Percentiles rank a stretch among this genome's conserved stretches.
Evolutionary conservation across 1,284 basidiomycete species (phyloP).

Genomic region (Mixia osmundae): DNA sequence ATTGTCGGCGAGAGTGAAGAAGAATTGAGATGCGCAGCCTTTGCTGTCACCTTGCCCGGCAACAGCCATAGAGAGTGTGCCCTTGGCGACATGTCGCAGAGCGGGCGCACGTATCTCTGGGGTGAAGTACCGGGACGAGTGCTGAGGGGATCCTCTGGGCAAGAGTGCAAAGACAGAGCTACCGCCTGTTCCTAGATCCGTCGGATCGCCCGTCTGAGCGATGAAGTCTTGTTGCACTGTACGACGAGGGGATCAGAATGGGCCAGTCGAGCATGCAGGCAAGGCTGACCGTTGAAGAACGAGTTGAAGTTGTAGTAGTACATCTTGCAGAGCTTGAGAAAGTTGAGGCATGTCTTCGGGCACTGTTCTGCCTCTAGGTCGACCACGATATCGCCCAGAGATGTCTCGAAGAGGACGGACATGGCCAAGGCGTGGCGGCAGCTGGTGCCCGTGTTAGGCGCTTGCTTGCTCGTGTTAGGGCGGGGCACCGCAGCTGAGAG

Average conservation of each 20-base stretch:
- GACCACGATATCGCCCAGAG: slow-evolving; percentile 82
- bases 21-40: slow-evolving; percentile 85
- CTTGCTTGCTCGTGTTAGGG: too few species aligned
- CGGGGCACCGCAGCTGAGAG: too few species aligned
- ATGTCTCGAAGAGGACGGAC: slow-evolving; percentile 92
- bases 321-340: slow-evolving; percentile 85
- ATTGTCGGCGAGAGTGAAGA: slow-evolving; percentile 69
- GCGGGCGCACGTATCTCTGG: slow-evolving; percentile 48
- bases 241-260: slow-evolving; percentile 2
- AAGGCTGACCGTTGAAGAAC: slow-evolving; percentile 70
- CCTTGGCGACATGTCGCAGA: slow-evolving; percentile 62
- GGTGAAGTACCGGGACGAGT: slow-evolving; percentile 42
- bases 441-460: too few species aligned
- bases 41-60: slow-evolving; percentile 43
- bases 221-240: slow-evolving; percentile 87
- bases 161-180: slow-evolving; percentile 30
- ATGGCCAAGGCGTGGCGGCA: too few species aligned
- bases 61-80: slow-evolving; percentile 88
- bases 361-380: slow-evolving; percentile 81
- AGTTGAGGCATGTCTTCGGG: slow-evolving; percentile 77
- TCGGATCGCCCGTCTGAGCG: slow-evolving; percentile 81
- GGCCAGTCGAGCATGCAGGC: neutral
- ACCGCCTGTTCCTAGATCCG: slow-evolving; percentile 81
- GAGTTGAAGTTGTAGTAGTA: slow-evolving; percentile 91
- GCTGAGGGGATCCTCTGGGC: slow-evolving; percentile 3